These are phyloP conservation scores for Debaryomyces coudertii DNA, from an alignment of 1,139 yeast genomes.

Conservation along the genomic window DNA sequence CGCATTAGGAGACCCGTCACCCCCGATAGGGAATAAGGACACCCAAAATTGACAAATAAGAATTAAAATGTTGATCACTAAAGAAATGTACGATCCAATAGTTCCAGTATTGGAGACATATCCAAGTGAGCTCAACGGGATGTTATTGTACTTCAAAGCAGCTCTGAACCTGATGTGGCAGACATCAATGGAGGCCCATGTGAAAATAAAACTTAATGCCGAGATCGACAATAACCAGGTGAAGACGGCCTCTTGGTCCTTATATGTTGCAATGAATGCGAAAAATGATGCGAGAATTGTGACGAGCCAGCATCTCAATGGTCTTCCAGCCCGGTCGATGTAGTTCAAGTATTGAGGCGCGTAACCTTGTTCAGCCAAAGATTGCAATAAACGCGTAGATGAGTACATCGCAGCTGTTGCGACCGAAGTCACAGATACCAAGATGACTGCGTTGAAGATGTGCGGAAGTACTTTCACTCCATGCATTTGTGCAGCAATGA, in stretches of 20 bases:
- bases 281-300: slow-evolving; percentile 35
- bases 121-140: slow-evolving; percentile 40
- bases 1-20: slow-evolving; percentile 29
- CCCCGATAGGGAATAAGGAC: slow-evolving; percentile 42
- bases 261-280: slow-evolving; percentile 42
- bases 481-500: slow-evolving; percentile 46
- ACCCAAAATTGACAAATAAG: slow-evolving; percentile 51
- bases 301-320: slow-evolving; percentile 36
- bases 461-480: slow-evolving; percentile 37
- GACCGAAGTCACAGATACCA: slow-evolving; percentile 36
- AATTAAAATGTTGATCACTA: slow-evolving; percentile 37
- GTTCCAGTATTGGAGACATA: slow-evolving; percentile 47
- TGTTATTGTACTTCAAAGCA: slow-evolving; percentile 41
- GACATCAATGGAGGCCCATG: slow-evolving; percentile 46
- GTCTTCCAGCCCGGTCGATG: slow-evolving; percentile 36
- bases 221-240: slow-evolving; percentile 49
- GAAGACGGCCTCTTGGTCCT: slow-evolving; percentile 45
- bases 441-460: slow-evolving; percentile 35
- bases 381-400: slow-evolving; percentile 34
- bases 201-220: slow-evolving; percentile 46
- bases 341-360: slow-evolving; percentile 34
- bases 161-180: slow-evolving; percentile 47
- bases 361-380: slow-evolving; percentile 34
- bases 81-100: slow-evolving; percentile 42
- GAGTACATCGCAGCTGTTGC: slow-evolving; percentile 39